Conservation (phyloP, 179 eudicot genomes). For the Actinidia chinensis region DNA sequence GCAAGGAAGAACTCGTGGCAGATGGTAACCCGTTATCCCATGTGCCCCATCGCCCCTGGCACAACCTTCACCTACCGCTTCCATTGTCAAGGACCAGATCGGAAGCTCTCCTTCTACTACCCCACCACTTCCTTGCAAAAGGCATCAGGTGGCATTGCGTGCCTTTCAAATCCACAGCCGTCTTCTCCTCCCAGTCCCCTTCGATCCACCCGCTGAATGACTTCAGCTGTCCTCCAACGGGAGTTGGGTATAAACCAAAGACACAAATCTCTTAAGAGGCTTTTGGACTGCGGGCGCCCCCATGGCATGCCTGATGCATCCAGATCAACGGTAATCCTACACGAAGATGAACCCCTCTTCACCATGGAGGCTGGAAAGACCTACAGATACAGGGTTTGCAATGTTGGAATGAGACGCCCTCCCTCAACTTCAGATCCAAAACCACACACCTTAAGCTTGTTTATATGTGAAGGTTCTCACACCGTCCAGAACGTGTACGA, state of each 20-base stretch:
- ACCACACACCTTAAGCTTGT: conserved; percentile 28
- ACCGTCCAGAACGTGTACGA: conserved; percentile 27
- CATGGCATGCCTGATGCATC: conserved; percentile 33
- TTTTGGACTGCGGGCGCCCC: conserved; percentile 27
- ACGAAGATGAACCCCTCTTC: conserved; percentile 12
- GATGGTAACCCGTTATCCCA: conserved; percentile 36
- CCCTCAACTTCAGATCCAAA: conserved; percentile 32
- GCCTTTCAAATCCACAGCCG: conserved; percentile 28
- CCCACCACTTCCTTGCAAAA: conserved; percentile 28
- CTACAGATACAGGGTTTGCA: conserved; percentile 32
- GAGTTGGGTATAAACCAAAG: conserved; percentile 38
- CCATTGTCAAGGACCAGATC: conserved; percentile 43
- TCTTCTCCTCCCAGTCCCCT: conserved; percentile 36
- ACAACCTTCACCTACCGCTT: conserved; percentile 25
- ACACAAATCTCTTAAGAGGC: conserved; percentile 23
- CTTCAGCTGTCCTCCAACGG: conserved; percentile 21
- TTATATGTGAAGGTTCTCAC: conserved; percentile 33
- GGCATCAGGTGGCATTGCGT: conserved; percentile 38
- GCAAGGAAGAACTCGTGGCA: conserved; percentile 39
- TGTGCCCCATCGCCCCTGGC: conserved; percentile 38
- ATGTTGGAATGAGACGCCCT: conserved; percentile 30
- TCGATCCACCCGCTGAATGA: conserved; percentile 24
- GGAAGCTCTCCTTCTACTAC: conserved; percentile 39
- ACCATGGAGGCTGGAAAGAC: conserved; percentile 28
- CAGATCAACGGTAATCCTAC: conserved; percentile 31